A percentile compares a stretch with the other conserved stretches of the same genome.
These are phyloP conservation scores for Eucalyptus viminalis DNA, from an alignment of 345 rosid genomes.

Conservation along the genomic window DNA sequence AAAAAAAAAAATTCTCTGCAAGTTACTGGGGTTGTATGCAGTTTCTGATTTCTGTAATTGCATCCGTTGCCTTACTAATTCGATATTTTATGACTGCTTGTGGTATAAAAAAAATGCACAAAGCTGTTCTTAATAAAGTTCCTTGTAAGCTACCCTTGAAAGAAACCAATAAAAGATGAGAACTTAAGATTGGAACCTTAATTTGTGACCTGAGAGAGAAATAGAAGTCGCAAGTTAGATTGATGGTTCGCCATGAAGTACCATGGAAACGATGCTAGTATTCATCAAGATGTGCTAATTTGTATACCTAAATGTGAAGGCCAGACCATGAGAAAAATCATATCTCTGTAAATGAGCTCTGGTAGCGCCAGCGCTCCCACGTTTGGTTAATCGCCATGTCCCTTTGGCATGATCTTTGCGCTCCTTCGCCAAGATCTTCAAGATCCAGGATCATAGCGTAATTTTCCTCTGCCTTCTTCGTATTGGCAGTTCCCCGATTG, in stretches of 20 bases:
- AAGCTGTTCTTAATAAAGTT: background rate
- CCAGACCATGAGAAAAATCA: background rate
- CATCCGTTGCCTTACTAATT: background rate
- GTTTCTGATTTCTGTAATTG: background rate
- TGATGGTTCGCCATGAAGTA: background rate
- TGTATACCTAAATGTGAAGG: background rate
- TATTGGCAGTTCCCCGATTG: background rate
- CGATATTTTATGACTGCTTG: background rate
- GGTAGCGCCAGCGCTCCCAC: background rate
- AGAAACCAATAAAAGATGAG: background rate
- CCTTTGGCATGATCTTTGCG: background rate
- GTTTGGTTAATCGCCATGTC: background rate
- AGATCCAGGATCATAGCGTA: background rate
- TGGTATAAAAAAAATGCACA: background rate
- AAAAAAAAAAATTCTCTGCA: background rate
- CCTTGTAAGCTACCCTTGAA: background rate
- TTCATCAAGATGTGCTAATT: background rate
- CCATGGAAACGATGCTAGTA: background rate
- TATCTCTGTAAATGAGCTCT: background rate
- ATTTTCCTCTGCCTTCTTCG: background rate
- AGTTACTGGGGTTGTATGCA: background rate
- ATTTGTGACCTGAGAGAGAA: background rate
- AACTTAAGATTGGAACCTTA: background rate
- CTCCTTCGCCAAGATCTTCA: background rate
- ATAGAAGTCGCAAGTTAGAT: background rate